A percentile compares a stretch with the other conserved stretches of the same genome.
Conservation (phyloP, 129 eudicot species). For the Glebionis coronaria region DNA sequence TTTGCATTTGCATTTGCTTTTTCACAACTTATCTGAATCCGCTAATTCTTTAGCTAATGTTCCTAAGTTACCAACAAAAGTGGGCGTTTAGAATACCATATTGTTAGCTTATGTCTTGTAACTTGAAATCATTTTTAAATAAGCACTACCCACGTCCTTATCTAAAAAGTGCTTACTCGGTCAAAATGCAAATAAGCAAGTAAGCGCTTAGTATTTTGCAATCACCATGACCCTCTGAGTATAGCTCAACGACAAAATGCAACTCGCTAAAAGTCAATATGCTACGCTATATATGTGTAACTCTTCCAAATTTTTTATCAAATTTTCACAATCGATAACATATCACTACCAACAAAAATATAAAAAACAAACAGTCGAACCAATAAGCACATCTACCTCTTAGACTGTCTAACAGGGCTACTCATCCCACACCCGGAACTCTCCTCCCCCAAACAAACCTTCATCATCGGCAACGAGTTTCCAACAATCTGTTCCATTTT, state of each 20-base stretch:
- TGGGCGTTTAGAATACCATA: too few species aligned
- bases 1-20: background rate
- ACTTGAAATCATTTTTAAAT: too few species aligned
- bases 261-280: too few species aligned
- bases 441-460: constrained; percentile 57
- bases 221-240: too few species aligned
- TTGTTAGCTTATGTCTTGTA: too few species aligned
- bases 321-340: background rate
- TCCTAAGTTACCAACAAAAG: background rate
- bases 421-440: constrained; percentile 45
- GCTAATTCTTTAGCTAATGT: background rate
- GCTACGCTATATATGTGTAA: too few species aligned
- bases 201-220: too few species aligned
- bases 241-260: too few species aligned
- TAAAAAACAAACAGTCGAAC: background rate
- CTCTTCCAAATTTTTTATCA: background rate
- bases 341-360: background rate
- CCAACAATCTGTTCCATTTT: constrained; percentile 94
- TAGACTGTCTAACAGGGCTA: constrained; percentile 54
- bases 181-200: background rate
- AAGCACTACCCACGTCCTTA: too few species aligned
- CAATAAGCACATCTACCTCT: constrained; percentile 46
- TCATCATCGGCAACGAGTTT: constrained; percentile 49
- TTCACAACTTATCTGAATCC: constrained; percentile 1
- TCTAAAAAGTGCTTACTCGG: too few species aligned